Percentiles rank a stretch among this genome's conserved stretches.
phyloP scores from a whole-genome alignment of 2,329 filamentous ascomycete genomes.

The Colletotrichum endophyticum region DNA sequence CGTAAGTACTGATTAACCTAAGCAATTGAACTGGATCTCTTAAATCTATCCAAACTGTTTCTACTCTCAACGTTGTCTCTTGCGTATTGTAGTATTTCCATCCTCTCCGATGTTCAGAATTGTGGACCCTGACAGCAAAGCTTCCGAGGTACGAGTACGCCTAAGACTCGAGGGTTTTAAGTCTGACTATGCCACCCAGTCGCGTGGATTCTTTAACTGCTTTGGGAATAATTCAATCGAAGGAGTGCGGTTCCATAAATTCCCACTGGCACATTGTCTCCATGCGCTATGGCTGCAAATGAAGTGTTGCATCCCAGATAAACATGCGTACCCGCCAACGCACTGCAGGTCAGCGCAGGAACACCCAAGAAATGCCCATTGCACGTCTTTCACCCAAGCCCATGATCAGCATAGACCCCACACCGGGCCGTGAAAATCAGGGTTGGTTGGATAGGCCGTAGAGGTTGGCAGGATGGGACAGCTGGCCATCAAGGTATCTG shows the following conservation, averaged over 20 bases:
- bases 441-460: not conserved
- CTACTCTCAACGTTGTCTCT: too few relatives aligned
- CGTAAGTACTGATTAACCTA: too few relatives aligned
- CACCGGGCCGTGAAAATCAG: not conserved
- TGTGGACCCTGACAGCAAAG: too few relatives aligned
- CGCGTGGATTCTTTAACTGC: too few relatives aligned
- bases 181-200: too few relatives aligned
- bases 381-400: not conserved
- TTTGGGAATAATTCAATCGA: not conserved
- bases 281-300: not conserved
- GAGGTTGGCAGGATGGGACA: not conserved
- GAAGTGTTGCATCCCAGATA: not conserved
- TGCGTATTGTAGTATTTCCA: too few relatives aligned
- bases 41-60: too few relatives aligned
- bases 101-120: too few relatives aligned
- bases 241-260: not conserved
- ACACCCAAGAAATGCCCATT: not conserved
- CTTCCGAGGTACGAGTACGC: too few relatives aligned
- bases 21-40: too few relatives aligned
- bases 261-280: rapidly evolving
- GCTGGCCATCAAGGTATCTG: not conserved
- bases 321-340: not conserved
- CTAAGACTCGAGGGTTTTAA: too few relatives aligned
- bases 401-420: not conserved
- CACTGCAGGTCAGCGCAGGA: not conserved